Conservation (phyloP, 805 yeast species). For the Starmerella khaoyaiensis region DNA sequence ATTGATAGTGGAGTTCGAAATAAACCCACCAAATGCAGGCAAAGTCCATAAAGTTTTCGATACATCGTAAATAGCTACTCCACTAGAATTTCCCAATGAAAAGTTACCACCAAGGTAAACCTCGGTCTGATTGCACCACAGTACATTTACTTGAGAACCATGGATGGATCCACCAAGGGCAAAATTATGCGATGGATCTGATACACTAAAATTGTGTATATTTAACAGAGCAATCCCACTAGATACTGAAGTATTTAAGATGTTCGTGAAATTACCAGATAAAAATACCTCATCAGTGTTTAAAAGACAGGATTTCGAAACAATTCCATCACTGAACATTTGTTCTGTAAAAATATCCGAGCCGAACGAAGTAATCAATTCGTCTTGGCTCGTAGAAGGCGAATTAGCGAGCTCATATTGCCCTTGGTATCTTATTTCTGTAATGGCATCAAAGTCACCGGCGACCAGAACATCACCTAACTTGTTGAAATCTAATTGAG, state of each 20-base stretch:
- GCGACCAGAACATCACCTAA: slow-evolving; percentile 16
- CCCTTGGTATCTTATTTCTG: slow-evolving; percentile 29
- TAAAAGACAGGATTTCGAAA: slow-evolving; percentile 15
- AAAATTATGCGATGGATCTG: background rate
- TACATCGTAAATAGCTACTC: slow-evolving; percentile 53
- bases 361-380: slow-evolving; percentile 14
- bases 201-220: background rate
- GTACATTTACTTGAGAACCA: slow-evolving; percentile 28
- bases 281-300: slow-evolving; percentile 14
- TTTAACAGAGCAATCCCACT: slow-evolving; percentile 12
- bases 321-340: slow-evolving; percentile 20
- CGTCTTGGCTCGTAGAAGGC: slow-evolving; percentile 11
- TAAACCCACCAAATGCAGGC: slow-evolving; percentile 70
- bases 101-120: slow-evolving; percentile 77
- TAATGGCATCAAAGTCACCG: slow-evolving; percentile 24
- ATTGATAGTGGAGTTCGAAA: slow-evolving; percentile 42
- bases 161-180: background rate
- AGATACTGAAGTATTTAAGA: slow-evolving; percentile 4
- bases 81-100: slow-evolving; percentile 38
- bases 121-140: slow-evolving; percentile 38
- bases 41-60: slow-evolving; percentile 31
- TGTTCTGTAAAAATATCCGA: slow-evolving; percentile 16
- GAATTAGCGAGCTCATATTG: slow-evolving; percentile 25
- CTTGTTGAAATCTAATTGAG: slow-evolving; percentile 5
- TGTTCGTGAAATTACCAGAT: slow-evolving; percentile 18